Evolutionary conservation across 2,329 filamentous ascomycete genomes (phyloP), one percentile per base, ranked within the genome.

Genomic region (Fusarium sp.): DNA sequence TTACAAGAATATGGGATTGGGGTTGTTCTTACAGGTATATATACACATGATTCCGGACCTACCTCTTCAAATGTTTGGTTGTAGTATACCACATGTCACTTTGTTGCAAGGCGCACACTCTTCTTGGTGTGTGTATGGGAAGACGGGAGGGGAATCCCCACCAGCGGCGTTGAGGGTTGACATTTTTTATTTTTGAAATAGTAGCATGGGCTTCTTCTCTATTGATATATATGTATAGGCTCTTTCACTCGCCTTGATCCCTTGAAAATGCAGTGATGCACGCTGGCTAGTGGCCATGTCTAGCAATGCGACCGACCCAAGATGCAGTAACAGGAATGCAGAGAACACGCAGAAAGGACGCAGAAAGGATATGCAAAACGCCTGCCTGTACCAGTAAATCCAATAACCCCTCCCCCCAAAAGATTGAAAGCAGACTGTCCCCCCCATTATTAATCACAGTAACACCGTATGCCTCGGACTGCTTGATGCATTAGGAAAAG

Each of bases 231-330:
- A 51, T 69, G 56, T 59, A 41, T 51, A 28, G 55, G 30, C 55
- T 58, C 57, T 61, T 65, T 66, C 52, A 51, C 60, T 55, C 34
- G 44, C 61, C 32, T 50, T 75, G 67, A 62, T 75, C 64, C 73
- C 67, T 59, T 75, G 62, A 66, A 75, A 75, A 77, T 76, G 74
- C 74, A 77, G 71, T 65, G 72, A 77, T 68, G 62, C 65, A 66
- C 68, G 70, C 73, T 71, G 73, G 62, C 75, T 59, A 64, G 58
- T 54, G 62, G 62, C 71, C 64, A 70, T 75, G 55, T 64, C 60
- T 67, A 61, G 48, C 51, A 56, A 76, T 77, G 66, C 71, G 68
- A 73, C 51, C 66, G 41, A 36, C 68, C 51, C 60, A 60, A 38
- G 34, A 54, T 54, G 51, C 51, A 39, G 51, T 28, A 54, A 54